Evolutionary conservation across 495 filamentous ascomycete species (phyloP).

Genomic region (Mytilinidion resinicola): DNA sequence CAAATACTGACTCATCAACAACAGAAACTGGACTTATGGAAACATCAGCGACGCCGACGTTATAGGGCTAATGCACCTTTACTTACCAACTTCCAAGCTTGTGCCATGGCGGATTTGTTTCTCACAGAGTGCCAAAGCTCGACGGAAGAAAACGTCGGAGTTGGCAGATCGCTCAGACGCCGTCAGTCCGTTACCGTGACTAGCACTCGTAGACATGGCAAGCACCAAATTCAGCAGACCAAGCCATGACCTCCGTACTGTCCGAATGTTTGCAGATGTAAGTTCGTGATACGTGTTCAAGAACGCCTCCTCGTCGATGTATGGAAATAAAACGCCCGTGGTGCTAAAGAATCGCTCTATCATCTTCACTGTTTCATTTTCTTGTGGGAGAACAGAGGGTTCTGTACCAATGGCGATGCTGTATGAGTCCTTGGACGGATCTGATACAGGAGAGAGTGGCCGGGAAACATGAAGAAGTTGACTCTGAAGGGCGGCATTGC

Average conservation of each 20-base stretch:
- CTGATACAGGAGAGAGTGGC: conserved; percentile 13
- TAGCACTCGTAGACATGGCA: conserved; percentile 32
- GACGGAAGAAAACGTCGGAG: conserved; percentile 40
- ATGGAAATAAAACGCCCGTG: conserved; percentile 41
- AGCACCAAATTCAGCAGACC: conserved; percentile 32
- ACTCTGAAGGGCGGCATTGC: conserved; percentile 8
- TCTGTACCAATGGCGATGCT: no score
- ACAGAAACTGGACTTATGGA: conserved; percentile 33
- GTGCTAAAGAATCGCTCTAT: conserved; percentile 37
- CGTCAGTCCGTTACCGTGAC: conserved; percentile 9
- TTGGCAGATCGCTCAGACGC: neutral
- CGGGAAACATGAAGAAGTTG: conserved; percentile 30
- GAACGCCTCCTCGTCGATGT: conserved; percentile 37
- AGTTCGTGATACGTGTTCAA: conserved; percentile 37
- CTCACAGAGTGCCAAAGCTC: conserved; percentile 27
- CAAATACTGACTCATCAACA: conserved; percentile 42
- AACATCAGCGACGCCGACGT: no score
- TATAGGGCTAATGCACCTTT: no score
- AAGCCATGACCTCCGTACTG: conserved; percentile 36
- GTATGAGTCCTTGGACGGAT: no score
- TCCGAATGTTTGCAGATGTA: conserved; percentile 29
- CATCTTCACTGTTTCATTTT: conserved; percentile 24
- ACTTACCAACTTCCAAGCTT: conserved; percentile 36
- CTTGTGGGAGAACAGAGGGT: conserved; percentile 22
- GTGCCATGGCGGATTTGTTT: conserved; percentile 35